phyloP scores from a whole-genome alignment of 306 rosid genomes.

The Vicia faba region DNA sequence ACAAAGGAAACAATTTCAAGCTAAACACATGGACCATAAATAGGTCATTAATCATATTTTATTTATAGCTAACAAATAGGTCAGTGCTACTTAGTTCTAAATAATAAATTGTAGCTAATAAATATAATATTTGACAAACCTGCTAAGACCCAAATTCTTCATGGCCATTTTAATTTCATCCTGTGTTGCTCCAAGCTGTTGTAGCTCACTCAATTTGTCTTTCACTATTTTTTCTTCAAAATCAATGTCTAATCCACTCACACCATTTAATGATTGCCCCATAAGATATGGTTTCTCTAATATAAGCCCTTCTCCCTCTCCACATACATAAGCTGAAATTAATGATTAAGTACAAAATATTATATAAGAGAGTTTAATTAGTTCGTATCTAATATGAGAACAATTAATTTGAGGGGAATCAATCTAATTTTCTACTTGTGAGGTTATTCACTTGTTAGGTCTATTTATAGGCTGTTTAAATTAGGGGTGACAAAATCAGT shows the following conservation, averaged over 20 bases:
- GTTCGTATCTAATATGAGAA: no score
- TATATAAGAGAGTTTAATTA: no score
- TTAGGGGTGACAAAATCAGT: no score
- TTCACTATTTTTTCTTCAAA: slow-evolving; percentile 45
- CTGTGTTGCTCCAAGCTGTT: slow-evolving; percentile 45
- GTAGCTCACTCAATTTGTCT: slow-evolving; percentile 48
- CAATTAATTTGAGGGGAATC: no score
- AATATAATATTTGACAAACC: slow-evolving; percentile 47
- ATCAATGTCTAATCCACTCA: slow-evolving; percentile 56
- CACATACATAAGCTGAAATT: slow-evolving; percentile 77
- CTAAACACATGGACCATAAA: background rate
- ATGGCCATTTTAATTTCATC: slow-evolving; percentile 49
- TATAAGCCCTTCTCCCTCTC: slow-evolving; percentile 73
- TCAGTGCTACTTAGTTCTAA: background rate
- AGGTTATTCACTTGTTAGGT: no score
- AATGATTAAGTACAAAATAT: background rate
- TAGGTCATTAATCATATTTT: no score
- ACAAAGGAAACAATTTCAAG: background rate
- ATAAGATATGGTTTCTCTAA: slow-evolving; percentile 58
- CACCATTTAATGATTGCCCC: slow-evolving; percentile 77
- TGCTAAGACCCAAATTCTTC: slow-evolving; percentile 71
- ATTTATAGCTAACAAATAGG: background rate
- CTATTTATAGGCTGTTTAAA: no score
- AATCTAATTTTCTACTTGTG: no score
- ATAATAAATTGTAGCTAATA: no score